phyloP scores from a whole-genome alignment of 2,329 filamentous ascomycete genomes.

The Penicillium freii region DNA sequence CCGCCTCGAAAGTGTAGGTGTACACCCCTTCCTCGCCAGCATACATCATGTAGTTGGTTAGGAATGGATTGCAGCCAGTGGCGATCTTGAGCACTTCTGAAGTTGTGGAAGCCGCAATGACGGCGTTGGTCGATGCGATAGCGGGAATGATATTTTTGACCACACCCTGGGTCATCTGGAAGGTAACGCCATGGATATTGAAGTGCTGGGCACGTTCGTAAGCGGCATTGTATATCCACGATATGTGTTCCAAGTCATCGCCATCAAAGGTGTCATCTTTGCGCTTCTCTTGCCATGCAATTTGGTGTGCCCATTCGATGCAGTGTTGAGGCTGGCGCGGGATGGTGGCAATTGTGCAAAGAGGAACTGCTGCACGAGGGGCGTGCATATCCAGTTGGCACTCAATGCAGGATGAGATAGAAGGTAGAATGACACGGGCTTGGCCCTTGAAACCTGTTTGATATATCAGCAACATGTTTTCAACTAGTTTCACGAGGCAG shows the following conservation, averaged over 20 bases:
- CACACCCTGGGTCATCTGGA: slow-evolving; percentile 92
- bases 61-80: slow-evolving; percentile 73
- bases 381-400: slow-evolving; percentile 99
- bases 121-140: slow-evolving; percentile 95
- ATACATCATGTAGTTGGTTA: slow-evolving; percentile 99
- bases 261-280: slow-evolving; percentile 85
- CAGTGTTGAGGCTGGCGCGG: slow-evolving; percentile 97
- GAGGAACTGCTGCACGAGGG: slow-evolving; percentile 90
- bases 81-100: slow-evolving; percentile 96
- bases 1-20: slow-evolving; percentile 94
- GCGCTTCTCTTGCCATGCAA: slow-evolving; percentile 88
- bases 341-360: slow-evolving; percentile 94
- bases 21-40: slow-evolving; percentile 94
- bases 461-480: slow-evolving; percentile 16
- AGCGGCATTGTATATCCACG: slow-evolving; percentile 91
- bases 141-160: slow-evolving; percentile 99
- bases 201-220: slow-evolving; percentile 80
- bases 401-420: slow-evolving; percentile 93
- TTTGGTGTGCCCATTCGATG: slow-evolving; percentile 97
- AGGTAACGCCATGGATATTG: slow-evolving; percentile 87
- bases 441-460: slow-evolving; percentile 86
- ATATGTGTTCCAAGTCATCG: slow-evolving; percentile 93
- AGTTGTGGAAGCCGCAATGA: slow-evolving; percentile 92
- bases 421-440: slow-evolving; percentile 85
- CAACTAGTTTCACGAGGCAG: not conserved